A percentile compares a stretch with the other conserved stretches of the same genome.
Evolutionary conservation across 2,329 filamentous ascomycete genomes (phyloP).

Genomic region (Bipolaris victoriae): DNA sequence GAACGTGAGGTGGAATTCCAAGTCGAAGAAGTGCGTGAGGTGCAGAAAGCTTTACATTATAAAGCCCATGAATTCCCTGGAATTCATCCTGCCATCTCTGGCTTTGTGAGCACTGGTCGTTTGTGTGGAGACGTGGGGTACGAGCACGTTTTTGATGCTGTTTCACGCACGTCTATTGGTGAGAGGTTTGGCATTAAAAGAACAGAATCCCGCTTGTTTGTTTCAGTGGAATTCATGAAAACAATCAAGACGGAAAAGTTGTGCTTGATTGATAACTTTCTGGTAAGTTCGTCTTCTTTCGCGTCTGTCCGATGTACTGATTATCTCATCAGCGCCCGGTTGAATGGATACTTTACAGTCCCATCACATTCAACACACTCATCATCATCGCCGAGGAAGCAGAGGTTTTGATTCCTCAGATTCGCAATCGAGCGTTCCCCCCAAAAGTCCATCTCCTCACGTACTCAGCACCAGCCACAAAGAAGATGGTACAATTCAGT

Average conservation of each 20-base stretch:
- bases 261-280: slow-evolving; percentile 49
- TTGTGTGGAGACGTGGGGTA: slow-evolving; percentile 43
- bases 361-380: slow-evolving; percentile 54
- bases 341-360: slow-evolving; percentile 65
- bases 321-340: slow-evolving; percentile 43
- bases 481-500: slow-evolving; percentile 64
- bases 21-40: slow-evolving; percentile 61
- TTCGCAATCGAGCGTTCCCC: slow-evolving; percentile 32
- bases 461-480: slow-evolving; percentile 65
- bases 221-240: slow-evolving; percentile 55
- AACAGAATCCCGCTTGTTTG: slow-evolving; percentile 39
- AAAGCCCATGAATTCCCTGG: slow-evolving; percentile 53
- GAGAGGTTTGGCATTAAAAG: slow-evolving; percentile 31
- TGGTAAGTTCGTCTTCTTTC: slow-evolving; percentile 21
- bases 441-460: slow-evolving; percentile 52
- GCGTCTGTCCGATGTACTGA: not conserved
- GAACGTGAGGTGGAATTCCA: slow-evolving; percentile 66
- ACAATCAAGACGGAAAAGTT: slow-evolving; percentile 46
- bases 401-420: slow-evolving; percentile 57
- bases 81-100: slow-evolving; percentile 53
- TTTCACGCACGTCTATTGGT: slow-evolving; percentile 48
- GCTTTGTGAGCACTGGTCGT: slow-evolving; percentile 54
- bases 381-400: slow-evolving; percentile 67
- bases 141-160: slow-evolving; percentile 49
- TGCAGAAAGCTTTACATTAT: slow-evolving; percentile 55